Percentiles rank a stretch among this genome's conserved stretches.
phyloP scores from a whole-genome alignment of 805 yeast genomes.

The Maudiozyma saulgeensis region DNA sequence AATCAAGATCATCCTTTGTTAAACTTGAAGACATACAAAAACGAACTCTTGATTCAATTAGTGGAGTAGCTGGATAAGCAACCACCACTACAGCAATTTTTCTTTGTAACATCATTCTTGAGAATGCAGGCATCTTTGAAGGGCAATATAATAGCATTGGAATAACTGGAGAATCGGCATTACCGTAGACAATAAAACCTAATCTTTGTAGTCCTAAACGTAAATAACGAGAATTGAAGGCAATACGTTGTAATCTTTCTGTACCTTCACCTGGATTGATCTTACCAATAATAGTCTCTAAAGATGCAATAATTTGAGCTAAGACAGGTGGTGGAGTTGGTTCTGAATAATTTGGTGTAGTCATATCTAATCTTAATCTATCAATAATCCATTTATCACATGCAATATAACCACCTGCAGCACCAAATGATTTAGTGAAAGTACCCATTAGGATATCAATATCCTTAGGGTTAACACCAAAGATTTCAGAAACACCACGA shows the following conservation, averaged over 20 bases:
- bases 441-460: constrained; percentile 96
- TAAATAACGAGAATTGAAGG: constrained; percentile 89
- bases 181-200: constrained; percentile 91
- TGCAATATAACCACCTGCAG: constrained; percentile 97
- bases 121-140: constrained; percentile 86
- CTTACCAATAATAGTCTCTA: constrained; percentile 71
- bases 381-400: constrained; percentile 62
- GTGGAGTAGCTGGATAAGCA: constrained; percentile 96
- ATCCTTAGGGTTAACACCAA: constrained; percentile 62
- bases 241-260: constrained; percentile 84
- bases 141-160: constrained; percentile 85
- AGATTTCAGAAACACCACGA: constrained; percentile 91
- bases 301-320: constrained; percentile 74
- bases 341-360: constrained; percentile 73
- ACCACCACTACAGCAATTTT: constrained; percentile 92
- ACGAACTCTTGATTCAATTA: constrained; percentile 81
- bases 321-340: constrained; percentile 85
- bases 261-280: constrained; percentile 87
- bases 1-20: constrained; percentile 89
- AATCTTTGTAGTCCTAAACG: constrained; percentile 83
- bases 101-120: constrained; percentile 67
- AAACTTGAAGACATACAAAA: constrained; percentile 87
- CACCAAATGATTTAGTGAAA: constrained; percentile 94
- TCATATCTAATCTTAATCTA: constrained; percentile 59
- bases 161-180: constrained; percentile 92